Conservation (phyloP, 179 eudicot genomes). For the Pouteria campechiana region DNA sequence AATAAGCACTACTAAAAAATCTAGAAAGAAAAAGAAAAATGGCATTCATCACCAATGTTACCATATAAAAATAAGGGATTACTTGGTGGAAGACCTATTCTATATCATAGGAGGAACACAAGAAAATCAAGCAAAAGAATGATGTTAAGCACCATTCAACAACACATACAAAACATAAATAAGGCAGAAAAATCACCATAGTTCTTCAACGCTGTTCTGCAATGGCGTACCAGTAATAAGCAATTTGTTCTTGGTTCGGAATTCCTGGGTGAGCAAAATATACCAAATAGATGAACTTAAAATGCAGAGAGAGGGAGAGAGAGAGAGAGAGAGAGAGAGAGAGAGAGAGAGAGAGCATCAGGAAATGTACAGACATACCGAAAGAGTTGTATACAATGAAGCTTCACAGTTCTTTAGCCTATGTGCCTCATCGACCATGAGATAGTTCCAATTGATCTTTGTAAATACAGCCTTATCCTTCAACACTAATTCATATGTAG, state of each 20-base stretch:
- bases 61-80: no score
- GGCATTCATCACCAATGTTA: no score
- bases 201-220: slow-evolving; percentile 96
- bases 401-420: slow-evolving; percentile 97
- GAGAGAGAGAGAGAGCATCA: background rate
- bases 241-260: slow-evolving; percentile 96
- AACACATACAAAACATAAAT: no score
- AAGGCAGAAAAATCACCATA: slow-evolving; percentile 47
- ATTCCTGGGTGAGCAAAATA: slow-evolving; percentile 45
- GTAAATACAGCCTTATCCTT: slow-evolving; percentile 90
- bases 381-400: slow-evolving; percentile 72
- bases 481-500: slow-evolving; percentile 92
- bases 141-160: no score
- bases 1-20: no score
- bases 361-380: slow-evolving; percentile 29
- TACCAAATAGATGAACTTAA: background rate
- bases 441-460: slow-evolving; percentile 94
- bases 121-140: no score
- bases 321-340: background rate
- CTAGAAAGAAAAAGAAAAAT: no score
- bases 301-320: background rate
- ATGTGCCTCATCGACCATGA: slow-evolving; percentile 99
- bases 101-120: no score
- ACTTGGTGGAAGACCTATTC: no score
- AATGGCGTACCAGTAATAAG: slow-evolving; percentile 98